Evolutionary conservation across 805 yeast genomes (phyloP).

Genomic region (Metschnikowia noctiluminum): DNA sequence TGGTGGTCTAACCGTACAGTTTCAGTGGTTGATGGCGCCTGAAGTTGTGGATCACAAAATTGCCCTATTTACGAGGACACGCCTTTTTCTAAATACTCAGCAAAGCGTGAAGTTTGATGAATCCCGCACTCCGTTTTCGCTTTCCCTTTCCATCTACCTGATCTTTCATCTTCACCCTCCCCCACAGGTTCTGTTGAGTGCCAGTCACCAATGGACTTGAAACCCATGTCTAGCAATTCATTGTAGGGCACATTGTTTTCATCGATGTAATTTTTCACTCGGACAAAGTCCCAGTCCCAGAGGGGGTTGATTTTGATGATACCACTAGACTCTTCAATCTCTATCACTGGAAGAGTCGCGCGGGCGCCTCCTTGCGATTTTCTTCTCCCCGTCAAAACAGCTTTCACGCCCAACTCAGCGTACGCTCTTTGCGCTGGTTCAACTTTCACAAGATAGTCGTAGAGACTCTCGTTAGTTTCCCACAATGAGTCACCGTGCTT

Average conservation of each 20-base stretch:
- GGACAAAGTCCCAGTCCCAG: constrained; percentile 73
- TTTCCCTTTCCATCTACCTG: constrained; percentile 96
- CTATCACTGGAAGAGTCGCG: constrained; percentile 66
- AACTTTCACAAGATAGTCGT: constrained; percentile 85
- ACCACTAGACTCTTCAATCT: constrained; percentile 65
- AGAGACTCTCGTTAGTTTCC: constrained; percentile 76
- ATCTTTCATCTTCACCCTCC: constrained; percentile 92
- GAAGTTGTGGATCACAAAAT: neutral
- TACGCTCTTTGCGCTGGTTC: constrained; percentile 91
- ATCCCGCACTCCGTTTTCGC: constrained; percentile 95
- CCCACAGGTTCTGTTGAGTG: constrained; percentile 87
- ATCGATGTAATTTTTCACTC: constrained; percentile 68
- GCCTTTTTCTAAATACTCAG: constrained; percentile 45
- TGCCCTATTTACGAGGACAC: constrained; percentile 7
- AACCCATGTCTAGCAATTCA: constrained; percentile 77
- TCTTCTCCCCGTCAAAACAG: constrained; percentile 90
- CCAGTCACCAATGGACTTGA: constrained; percentile 91
- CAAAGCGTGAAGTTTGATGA: constrained; percentile 75
- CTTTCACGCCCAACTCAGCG: constrained; percentile 64
- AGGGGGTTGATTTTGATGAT: constrained; percentile 86
- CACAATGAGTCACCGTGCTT: constrained; percentile 76
- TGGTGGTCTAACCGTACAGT: neutral
- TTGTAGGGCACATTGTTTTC: constrained; percentile 79
- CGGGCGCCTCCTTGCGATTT: constrained; percentile 87
- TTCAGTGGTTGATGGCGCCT: neutral